Percentiles rank a stretch among this genome's conserved stretches.
Evolutionary conservation across 2,329 filamentous ascomycete genomes (phyloP).

Genomic region (Colletotrichum gigasporum): DNA sequence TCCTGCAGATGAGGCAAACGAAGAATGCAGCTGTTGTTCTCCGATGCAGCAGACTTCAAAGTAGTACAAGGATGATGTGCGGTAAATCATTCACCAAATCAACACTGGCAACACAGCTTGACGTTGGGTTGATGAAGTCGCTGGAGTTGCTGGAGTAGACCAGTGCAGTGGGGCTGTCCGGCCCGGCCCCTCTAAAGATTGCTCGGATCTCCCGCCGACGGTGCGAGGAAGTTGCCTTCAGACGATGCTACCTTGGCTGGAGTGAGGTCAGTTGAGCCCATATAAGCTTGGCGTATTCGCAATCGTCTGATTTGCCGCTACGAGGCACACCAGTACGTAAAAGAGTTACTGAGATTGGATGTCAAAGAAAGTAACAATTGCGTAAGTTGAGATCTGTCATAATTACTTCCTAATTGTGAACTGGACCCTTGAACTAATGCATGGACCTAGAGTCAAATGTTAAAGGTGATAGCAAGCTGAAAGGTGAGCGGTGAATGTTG

Average conservation of each 20-base stretch:
- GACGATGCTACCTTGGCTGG: neutral
- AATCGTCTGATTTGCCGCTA: too few species aligned
- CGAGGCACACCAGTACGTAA: neutral
- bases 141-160: too few species aligned
- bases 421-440: neutral
- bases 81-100: too few species aligned
- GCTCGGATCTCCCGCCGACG: conserved; percentile 3
- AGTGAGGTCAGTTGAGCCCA: neutral
- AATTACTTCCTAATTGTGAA: too few species aligned
- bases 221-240: neutral
- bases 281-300: too few species aligned
- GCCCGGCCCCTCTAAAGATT: conserved; percentile 17
- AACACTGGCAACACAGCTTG: too few species aligned
- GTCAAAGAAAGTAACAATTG: neutral
- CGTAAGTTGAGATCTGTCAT: neutral
- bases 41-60: too few species aligned
- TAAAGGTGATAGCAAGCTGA: neutral
- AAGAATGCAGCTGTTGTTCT: too few species aligned
- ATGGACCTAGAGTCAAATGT: neutral
- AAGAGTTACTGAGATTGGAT: neutral
- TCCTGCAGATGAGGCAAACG: too few species aligned
- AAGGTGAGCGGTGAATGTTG: neutral
- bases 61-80: too few species aligned
- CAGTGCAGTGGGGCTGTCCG: conserved; percentile 8
- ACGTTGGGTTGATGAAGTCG: too few species aligned